Base-by-base conservation (phyloP, 495 filamentous ascomycete species). In the Rhypophila decipiens region DNA sequence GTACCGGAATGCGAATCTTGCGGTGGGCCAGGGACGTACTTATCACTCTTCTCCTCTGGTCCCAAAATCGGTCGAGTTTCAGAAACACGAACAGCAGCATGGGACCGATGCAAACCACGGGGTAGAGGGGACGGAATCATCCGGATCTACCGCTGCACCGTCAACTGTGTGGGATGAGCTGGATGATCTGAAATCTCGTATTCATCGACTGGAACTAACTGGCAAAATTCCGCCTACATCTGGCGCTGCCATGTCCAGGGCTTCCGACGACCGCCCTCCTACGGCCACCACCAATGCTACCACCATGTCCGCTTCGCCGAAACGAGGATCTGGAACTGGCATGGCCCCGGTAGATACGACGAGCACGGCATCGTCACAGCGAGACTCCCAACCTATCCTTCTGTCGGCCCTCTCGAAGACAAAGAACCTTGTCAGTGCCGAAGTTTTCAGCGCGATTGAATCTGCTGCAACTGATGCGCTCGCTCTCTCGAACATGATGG, bases 111-210 rank as follows among this genome's bases (percentile, higher is more conserved):
- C 52, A 2, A 55, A 51, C 24, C 60, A 67, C 42, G 66, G 58
- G 8, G 61, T 72, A 8, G 82, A 84, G 42, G 80, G 74, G 41
- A 90, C 88, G 2, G 87, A 87, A 49, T 96, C 90, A 0, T 89
- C 87, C 0, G 71, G 83, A 19, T 97, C 93, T 0, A 88, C 87
- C 0, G 89, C 82, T 2, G 88, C 89, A 8, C 85, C 90, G 18
- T 95, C 93, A 2, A 94, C 88, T 1, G 87, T 98, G 9, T 98
- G 94, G 94, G 93, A 98, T 63, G 93, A 98, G 65, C 68, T 98
- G 17, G 93, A 98, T 54, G 94, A 97, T 44, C 69, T 98, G 11
- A 98, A 97, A 61, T 91, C 88, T 9, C 81, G 94, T 18, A 95
- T 98, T 52, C 82, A 86, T 49, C 87, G 87, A 39, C 76, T 98